Conservation (phyloP, 441 rosid genomes). For the Arabidopsis lyrata region DNA sequence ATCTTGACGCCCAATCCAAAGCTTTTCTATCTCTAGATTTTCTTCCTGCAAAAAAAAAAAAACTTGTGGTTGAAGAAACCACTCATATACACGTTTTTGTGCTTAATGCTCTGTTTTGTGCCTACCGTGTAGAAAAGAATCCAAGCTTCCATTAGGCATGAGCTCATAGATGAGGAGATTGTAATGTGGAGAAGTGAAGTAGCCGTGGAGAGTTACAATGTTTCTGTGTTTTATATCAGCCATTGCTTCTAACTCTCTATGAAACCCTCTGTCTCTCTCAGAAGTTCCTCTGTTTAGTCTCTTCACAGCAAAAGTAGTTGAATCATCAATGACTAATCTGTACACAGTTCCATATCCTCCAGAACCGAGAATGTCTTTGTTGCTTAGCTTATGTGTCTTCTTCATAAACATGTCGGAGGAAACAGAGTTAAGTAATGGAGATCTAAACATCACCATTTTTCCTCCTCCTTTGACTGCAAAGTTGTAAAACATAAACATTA, state of each 20-base stretch:
- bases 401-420: slow-evolving; percentile 61
- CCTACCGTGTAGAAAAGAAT: slow-evolving; percentile 65
- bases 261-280: slow-evolving; percentile 77
- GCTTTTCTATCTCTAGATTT: slow-evolving; percentile 40
- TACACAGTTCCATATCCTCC: slow-evolving; percentile 90
- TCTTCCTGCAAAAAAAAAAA: slow-evolving; percentile 52
- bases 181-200: slow-evolving; percentile 62
- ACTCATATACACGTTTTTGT: neutral
- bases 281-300: slow-evolving; percentile 69
- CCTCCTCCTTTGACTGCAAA: slow-evolving; percentile 55
- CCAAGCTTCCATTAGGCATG: slow-evolving; percentile 89
- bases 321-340: slow-evolving; percentile 60
- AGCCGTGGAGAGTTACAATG: slow-evolving; percentile 83
- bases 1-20: slow-evolving; percentile 79
- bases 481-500: neutral
- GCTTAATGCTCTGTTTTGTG: neutral
- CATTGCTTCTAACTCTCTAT: slow-evolving; percentile 85
- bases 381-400: slow-evolving; percentile 68
- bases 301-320: slow-evolving; percentile 77
- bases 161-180: slow-evolving; percentile 88
- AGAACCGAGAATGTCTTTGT: slow-evolving; percentile 79
- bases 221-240: slow-evolving; percentile 90
- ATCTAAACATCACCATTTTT: slow-evolving; percentile 80
- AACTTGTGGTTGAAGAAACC: slow-evolving; percentile 23
- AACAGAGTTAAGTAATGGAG: slow-evolving; percentile 61